These are phyloP conservation scores for Colletotrichum phormii DNA, from an alignment of 2,329 filamentous ascomycete genomes.

Conservation along the genomic window DNA sequence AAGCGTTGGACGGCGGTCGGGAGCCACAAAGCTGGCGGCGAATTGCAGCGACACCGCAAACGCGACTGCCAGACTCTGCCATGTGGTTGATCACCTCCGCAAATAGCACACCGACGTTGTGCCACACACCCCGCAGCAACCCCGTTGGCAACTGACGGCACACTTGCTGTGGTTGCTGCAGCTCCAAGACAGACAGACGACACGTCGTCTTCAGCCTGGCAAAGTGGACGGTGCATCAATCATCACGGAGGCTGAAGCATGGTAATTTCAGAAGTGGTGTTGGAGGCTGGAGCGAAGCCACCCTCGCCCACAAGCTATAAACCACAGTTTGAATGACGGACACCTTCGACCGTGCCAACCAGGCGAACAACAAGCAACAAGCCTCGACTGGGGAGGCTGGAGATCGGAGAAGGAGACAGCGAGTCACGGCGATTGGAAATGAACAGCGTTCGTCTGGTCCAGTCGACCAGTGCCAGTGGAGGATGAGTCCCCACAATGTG, in stretches of 20 bases:
- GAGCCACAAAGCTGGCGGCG: neutral
- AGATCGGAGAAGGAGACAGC: conserved; percentile 16
- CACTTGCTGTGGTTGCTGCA: neutral
- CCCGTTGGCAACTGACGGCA: conserved; percentile 18
- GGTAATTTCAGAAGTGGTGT: neutral
- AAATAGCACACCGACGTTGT: conserved; percentile 31
- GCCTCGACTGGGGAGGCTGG: conserved; percentile 27
- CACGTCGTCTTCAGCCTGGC: neutral
- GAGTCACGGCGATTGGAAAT: conserved; percentile 35
- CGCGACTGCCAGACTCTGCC: conserved; percentile 29
- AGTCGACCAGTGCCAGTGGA: conserved; percentile 16
- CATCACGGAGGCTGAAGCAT: neutral
- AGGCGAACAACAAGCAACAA: conserved; percentile 6
- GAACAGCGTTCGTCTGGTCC: conserved; percentile 34
- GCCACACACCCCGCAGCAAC: conserved; percentile 21
- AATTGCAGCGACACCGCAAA: conserved; percentile 1
- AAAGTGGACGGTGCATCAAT: neutral
- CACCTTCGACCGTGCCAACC: conserved; percentile 2
- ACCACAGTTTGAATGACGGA: neutral
- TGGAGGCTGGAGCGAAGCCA: neutral
- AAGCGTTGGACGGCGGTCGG: neutral
- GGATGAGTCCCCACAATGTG: conserved; percentile 17
- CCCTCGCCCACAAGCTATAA: neutral
- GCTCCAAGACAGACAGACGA: neutral
- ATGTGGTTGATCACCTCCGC: conserved; percentile 24